Evolutionary conservation across 2,329 filamentous ascomycete species (phyloP), one percentile per base, ranked within the genome.

Genomic region (Zasmidium cellare): DNA sequence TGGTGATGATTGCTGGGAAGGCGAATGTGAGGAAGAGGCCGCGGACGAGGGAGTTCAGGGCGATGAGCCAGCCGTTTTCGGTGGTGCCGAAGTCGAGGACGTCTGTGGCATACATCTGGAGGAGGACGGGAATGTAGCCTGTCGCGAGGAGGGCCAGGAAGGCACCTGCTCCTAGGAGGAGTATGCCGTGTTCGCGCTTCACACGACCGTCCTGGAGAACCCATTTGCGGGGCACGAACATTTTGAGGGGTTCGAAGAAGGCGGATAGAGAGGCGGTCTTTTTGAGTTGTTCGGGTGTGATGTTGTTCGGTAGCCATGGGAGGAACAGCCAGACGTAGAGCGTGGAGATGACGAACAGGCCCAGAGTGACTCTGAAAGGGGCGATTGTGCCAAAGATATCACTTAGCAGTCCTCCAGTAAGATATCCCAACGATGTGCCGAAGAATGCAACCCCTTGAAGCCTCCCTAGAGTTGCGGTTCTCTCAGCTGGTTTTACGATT

Each of bases 111-210:
- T 79, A 81, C 74, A 80, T 77, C 55, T 81, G 79, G 0, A 81
- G 71, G 11, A 90, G 74, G 0, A 84, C 77, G 0, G 85, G 84
- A 0, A 87, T 86, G 56, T 88, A 90, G 1, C 85, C 86, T 0
- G 87, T 89, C 0, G 87, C 87, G 1, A 89, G 77, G 68, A 90
- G 86, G 0, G 84, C 87, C 0, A 88, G 72, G 58, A 89, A 90
- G 1, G 88, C 85, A 1, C 87, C 87, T 0, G 79, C 73, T 19
- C 85, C 87, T 2, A 90, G 79, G 1, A 89, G 81, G 2, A 87
- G 72, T 0, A 88, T 79, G 1, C 87, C 87, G 22, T 84, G 84
- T 61, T 89, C 84, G 18, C 74, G 83, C 50, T 73, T 75, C 3
- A 80, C 65, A 1, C 73, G 75, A 1, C 87, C 87, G 51, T 80